Evolutionary conservation across 176 grass and related monocot genomes (phyloP).

Genomic region (Coix lacrymajobi): DNA sequence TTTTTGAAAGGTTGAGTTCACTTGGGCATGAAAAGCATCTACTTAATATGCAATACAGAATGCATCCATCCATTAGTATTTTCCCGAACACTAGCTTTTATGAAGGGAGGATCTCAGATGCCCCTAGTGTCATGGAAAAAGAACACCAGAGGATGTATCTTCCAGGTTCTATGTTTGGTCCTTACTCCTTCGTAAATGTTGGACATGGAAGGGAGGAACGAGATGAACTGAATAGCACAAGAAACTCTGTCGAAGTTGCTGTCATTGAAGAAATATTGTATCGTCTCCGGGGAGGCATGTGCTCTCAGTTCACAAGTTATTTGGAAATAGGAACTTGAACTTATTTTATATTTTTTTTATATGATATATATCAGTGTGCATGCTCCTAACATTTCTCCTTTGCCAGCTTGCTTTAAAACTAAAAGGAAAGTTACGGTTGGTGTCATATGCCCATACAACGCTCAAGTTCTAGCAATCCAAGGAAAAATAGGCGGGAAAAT

Average conservation of each 20-base stretch:
- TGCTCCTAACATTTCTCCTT: background rate
- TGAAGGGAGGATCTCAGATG: constrained; percentile 57
- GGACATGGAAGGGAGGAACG: constrained; percentile 44
- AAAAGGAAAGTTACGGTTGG: constrained; percentile 55
- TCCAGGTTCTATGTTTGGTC: constrained; percentile 51
- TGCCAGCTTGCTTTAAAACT: constrained; percentile 34
- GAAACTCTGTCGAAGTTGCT: constrained; percentile 56
- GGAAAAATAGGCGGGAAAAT: constrained; percentile 34
- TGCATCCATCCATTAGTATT: constrained; percentile 79
- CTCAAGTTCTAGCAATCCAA: constrained; percentile 62
- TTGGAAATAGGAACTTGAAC: background rate
- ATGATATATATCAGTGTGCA: background rate
- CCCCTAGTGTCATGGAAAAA: constrained; percentile 55
- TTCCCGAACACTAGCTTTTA: constrained; percentile 79
- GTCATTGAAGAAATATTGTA: constrained; percentile 45
- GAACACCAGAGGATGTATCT: constrained; percentile 45
- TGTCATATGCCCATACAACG: constrained; percentile 68
- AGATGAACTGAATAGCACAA: constrained; percentile 49
- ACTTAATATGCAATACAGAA: constrained; percentile 78
- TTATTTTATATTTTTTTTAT: background rate
- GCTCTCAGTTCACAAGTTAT: background rate
- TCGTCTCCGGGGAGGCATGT: constrained; percentile 44
- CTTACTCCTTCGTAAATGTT: constrained; percentile 74
- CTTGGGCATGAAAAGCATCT: constrained; percentile 61
- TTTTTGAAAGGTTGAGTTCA: constrained; percentile 78